phyloP scores from a whole-genome alignment of 371 early-diverging fungal species.

The Rhizopus delemar region DNA sequence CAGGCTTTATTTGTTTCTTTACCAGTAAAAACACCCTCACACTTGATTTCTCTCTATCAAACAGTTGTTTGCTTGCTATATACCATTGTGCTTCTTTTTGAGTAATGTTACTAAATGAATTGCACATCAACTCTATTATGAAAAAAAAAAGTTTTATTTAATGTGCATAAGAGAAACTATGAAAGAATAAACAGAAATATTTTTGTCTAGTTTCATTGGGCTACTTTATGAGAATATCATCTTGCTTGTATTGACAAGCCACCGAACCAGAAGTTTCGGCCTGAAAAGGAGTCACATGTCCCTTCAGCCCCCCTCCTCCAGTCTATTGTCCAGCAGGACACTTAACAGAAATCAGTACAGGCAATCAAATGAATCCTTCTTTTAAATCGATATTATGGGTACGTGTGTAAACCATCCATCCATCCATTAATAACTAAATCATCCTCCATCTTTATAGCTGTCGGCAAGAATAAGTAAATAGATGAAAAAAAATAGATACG shows the following conservation, averaged over 20 bases:
- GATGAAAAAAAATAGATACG: not conserved
- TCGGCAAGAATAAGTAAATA: slow-evolving; percentile 39
- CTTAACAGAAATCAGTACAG: slow-evolving; percentile 4
- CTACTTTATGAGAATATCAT: no score
- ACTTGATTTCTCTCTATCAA: no score
- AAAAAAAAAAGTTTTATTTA: no score
- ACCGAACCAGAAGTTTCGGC: not conserved
- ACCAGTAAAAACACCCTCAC: no score
- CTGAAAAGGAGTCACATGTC: slow-evolving; percentile 1
- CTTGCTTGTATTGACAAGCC: not conserved
- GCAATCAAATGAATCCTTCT: slow-evolving; percentile 28
- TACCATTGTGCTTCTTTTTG: no score
- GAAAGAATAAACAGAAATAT: no score
- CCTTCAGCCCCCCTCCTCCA: not conserved
- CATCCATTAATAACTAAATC: slow-evolving; percentile 7
- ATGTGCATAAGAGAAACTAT: no score
- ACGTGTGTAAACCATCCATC: slow-evolving; percentile 35
- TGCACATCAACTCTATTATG: no score
- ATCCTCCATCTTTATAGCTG: slow-evolving; percentile 20
- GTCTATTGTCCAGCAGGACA: not conserved
- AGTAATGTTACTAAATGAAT: no score
- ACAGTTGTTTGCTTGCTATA: no score
- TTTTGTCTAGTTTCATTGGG: not conserved
- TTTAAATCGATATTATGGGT: slow-evolving; percentile 44
- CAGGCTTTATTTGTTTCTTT: no score